Conservation (phyloP, 2,329 filamentous ascomycete genomes). For the Trichoderma koningii region DNA sequence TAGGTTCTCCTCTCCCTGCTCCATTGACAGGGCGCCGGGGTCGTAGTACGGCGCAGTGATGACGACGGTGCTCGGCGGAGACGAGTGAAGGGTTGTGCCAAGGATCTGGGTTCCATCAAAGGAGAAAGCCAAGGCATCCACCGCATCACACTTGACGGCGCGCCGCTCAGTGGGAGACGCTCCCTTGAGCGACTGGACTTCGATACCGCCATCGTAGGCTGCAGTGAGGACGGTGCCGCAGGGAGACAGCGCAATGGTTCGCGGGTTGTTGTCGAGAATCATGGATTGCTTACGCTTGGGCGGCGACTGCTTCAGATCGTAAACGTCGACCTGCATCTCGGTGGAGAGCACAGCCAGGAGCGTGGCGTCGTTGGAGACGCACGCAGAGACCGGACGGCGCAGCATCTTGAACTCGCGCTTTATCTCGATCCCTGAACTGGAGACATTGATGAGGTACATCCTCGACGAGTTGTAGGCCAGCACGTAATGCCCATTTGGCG, state of each 20-base stretch:
- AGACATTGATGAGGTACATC: conserved; percentile 75
- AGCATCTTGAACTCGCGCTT: conserved; percentile 78
- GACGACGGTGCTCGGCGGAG: conserved; percentile 70
- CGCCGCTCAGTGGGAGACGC: conserved; percentile 67
- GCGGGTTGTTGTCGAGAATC: conserved; percentile 74
- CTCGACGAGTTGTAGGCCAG: conserved; percentile 84
- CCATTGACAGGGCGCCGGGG: conserved; percentile 64
- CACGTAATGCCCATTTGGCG: conserved; percentile 71
- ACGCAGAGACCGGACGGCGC: conserved; percentile 72
- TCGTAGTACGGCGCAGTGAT: conserved; percentile 80
- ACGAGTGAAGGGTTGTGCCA: conserved; percentile 68
- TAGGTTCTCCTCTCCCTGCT: conserved; percentile 68
- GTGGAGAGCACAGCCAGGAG: conserved; percentile 78
- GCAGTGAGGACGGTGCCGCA: conserved; percentile 80
- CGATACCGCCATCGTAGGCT: conserved; percentile 85
- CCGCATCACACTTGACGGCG: conserved; percentile 75
- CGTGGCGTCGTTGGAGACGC: conserved; percentile 76
- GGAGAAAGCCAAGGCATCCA: conserved; percentile 75
- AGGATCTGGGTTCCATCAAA: conserved; percentile 76
- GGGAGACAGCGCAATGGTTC: conserved; percentile 77
- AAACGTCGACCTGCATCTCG: conserved; percentile 84
- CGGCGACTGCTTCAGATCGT: conserved; percentile 65
- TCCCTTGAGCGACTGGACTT: conserved; percentile 73
- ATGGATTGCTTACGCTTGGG: conserved; percentile 74
- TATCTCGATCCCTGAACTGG: conserved; percentile 60